Conservation (phyloP, 2,329 filamentous ascomycete genomes). For the Oidium heveae region DNA sequence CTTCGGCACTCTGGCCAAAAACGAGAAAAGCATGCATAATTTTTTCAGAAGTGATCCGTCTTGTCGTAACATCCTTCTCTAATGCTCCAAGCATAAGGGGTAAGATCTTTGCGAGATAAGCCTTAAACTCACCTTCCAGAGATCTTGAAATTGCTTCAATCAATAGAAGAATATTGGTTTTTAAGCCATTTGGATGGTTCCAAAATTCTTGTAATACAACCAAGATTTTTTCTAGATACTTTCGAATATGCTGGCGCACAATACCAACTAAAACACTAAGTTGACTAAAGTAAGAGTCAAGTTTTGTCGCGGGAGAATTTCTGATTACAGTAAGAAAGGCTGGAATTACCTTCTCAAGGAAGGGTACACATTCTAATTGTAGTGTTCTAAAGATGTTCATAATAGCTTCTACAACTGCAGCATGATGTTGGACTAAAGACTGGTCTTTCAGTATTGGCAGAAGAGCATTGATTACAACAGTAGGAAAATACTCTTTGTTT, state of each 20-base stretch:
- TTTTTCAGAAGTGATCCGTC: constrained; percentile 62
- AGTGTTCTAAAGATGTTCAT: constrained; percentile 98
- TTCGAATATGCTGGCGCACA: constrained; percentile 85
- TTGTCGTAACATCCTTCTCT: constrained; percentile 55
- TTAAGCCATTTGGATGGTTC: constrained; percentile 54
- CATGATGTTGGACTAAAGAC: constrained; percentile 75
- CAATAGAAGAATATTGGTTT: constrained; percentile 73
- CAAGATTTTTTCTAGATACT: constrained; percentile 69
- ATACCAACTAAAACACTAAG: constrained; percentile 81
- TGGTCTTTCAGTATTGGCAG: constrained; percentile 78
- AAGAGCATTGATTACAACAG: constrained; percentile 87
- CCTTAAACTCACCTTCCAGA: constrained; percentile 91
- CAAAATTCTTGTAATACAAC: constrained; percentile 75
- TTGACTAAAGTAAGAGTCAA: constrained; percentile 96
- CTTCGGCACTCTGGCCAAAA: constrained; percentile 84
- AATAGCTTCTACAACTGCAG: constrained; percentile 83
- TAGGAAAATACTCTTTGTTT: constrained; percentile 95
- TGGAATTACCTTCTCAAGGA: constrained; percentile 80
- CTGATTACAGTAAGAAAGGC: constrained; percentile 79
- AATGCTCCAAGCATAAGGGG: constrained; percentile 87
- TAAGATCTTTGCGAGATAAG: constrained; percentile 69
- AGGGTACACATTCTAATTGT: constrained; percentile 85
- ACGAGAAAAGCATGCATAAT: constrained; percentile 89
- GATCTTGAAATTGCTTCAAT: constrained; percentile 87
- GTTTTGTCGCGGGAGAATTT: constrained; percentile 47